phyloP scores from a whole-genome alignment of 192 early-diverging fungal genomes.

The Bifiguratus adelaidae region DNA sequence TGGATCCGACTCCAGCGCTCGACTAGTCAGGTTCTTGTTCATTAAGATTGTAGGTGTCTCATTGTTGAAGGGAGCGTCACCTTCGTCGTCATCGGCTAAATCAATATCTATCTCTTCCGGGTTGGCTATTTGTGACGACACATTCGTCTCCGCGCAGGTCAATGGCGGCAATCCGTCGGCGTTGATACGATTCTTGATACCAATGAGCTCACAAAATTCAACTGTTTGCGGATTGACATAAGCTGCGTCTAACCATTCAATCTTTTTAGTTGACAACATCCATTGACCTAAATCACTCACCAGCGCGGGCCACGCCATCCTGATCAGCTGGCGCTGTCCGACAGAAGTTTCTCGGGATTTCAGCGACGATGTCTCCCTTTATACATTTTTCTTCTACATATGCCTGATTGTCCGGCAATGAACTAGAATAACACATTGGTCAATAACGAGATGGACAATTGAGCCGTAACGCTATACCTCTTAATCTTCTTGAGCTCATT shows the following conservation, averaged over 20 bases:
- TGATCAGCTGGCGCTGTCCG: constrained; percentile 47
- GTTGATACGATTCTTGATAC: constrained; percentile 65
- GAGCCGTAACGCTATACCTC: background rate
- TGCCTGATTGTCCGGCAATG: too few species aligned
- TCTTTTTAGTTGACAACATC: constrained; percentile 20
- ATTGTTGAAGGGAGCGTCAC: background rate
- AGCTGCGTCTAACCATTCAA: constrained; percentile 24
- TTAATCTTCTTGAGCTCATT: background rate
- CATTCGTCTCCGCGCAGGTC: background rate
- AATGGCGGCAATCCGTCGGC: constrained; percentile 14
- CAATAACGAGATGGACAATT: background rate
- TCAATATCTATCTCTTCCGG: too few species aligned
- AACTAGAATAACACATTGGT: too few species aligned
- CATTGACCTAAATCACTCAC: too few species aligned
- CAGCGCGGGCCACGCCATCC: constrained; percentile 14
- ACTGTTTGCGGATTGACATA: constrained; percentile 82
- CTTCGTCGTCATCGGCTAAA: too few species aligned
- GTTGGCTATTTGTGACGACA: too few species aligned
- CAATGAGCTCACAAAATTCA: constrained; percentile 58
- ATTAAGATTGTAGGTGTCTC: background rate
- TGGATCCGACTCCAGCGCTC: background rate
- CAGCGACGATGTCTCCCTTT: constrained; percentile 34
- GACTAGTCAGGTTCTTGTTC: background rate
- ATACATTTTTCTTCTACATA: background rate
- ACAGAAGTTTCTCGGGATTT: constrained; percentile 73